Conservation (phyloP, 345 rosid genomes). For the Syzygium aqueum region DNA sequence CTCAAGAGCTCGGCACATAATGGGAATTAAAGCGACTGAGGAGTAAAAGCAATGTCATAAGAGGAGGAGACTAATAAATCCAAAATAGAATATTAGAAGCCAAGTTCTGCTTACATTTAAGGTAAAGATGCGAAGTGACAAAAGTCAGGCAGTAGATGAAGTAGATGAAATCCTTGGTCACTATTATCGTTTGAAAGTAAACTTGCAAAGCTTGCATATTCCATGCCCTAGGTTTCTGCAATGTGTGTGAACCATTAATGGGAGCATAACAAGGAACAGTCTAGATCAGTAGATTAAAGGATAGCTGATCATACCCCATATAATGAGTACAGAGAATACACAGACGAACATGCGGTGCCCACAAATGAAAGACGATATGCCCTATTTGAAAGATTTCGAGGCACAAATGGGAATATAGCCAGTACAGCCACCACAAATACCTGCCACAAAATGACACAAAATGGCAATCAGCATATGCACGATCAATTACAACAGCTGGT, state of each 20-base stretch:
- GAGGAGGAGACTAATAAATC: background rate
- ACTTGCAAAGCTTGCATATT: conserved; percentile 84
- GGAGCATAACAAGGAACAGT: conserved; percentile 1
- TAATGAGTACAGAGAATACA: conserved; percentile 77
- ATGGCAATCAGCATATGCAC: background rate
- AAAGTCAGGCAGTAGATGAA: conserved; percentile 84
- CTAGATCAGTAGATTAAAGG: conserved; percentile 2
- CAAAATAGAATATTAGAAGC: background rate
- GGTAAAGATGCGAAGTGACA: conserved; percentile 83
- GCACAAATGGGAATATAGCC: conserved; percentile 77
- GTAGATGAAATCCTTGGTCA: conserved; percentile 87
- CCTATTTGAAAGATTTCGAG: conserved; percentile 63
- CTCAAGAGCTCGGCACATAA: conserved; percentile 74
- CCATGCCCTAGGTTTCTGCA: conserved; percentile 85
- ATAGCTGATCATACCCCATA: conserved; percentile 58
- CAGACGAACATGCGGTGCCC: conserved; percentile 87
- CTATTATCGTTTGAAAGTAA: conserved; percentile 71
- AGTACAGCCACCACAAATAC: conserved; percentile 82
- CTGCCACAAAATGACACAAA: conserved; percentile 30
- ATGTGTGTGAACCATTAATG: conserved; percentile 4
- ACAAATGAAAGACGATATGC: conserved; percentile 85
- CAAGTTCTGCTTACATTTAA: conserved; percentile 56
- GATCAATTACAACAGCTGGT: background rate
- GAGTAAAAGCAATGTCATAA: background rate
- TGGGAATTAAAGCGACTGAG: conserved; percentile 90